Evolutionary conservation across 768 basidiomycete genomes (phyloP).

Genomic region (Leucosporidium creatinivorum): DNA sequence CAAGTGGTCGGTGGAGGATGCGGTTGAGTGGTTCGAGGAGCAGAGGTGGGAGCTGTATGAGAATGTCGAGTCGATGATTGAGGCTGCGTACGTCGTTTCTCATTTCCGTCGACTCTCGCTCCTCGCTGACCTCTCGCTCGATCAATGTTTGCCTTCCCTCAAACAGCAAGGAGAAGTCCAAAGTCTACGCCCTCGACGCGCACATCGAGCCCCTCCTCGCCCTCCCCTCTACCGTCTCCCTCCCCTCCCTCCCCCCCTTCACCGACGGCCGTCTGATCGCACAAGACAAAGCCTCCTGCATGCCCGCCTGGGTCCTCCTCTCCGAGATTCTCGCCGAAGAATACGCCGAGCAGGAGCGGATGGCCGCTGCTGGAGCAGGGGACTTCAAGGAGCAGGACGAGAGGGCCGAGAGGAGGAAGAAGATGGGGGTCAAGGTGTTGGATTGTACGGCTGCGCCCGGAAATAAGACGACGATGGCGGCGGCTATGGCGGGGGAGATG

Average conservation of each 20-base stretch:
- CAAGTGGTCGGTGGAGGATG: constrained; percentile 60
- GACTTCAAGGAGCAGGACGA: constrained; percentile 58
- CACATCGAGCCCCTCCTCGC: constrained; percentile 77
- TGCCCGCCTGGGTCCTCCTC: constrained; percentile 79
- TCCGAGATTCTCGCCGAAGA: constrained; percentile 51
- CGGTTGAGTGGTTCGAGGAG: constrained; percentile 45
- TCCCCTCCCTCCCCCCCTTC: constrained; percentile 68
- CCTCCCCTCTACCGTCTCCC: constrained; percentile 56
- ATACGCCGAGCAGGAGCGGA: neutral
- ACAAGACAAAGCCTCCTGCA: constrained; percentile 97
- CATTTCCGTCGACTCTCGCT: constrained; percentile 10
- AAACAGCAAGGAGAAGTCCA: constrained; percentile 40
- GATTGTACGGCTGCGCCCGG: constrained; percentile 96
- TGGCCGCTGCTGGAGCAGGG: constrained; percentile 14
- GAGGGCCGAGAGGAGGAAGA: constrained; percentile 32
- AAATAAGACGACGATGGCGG: constrained; percentile 92
- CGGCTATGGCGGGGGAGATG: constrained; percentile 78
- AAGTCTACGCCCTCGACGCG: constrained; percentile 61
- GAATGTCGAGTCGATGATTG: constrained; percentile 30
- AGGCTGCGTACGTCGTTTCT: constrained; percentile 25
- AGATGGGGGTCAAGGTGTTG: constrained; percentile 50
- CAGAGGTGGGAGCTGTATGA: constrained; percentile 31
- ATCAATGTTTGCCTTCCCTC: constrained; percentile 1
- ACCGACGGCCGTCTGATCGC: constrained; percentile 73
- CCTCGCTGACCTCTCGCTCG: constrained; percentile 18